Evolutionary conservation across 2,329 filamentous ascomycete species (phyloP).

Genomic region (Chalara sp.): DNA sequence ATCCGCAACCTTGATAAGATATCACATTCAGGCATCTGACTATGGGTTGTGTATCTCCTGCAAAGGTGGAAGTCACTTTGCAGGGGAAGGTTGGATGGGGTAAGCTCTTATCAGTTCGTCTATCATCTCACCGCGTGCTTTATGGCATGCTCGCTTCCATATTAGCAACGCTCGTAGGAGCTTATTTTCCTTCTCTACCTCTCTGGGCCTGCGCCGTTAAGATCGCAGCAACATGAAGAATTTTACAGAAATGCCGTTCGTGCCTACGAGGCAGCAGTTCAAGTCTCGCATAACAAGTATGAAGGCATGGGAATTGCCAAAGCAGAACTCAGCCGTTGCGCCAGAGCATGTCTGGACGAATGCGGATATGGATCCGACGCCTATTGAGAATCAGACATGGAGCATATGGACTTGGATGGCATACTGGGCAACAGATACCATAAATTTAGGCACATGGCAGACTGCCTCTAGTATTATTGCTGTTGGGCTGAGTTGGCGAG

Average conservation of each 20-base stretch:
- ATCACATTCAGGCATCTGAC: too few species aligned
- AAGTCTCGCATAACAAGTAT: constrained; percentile 34
- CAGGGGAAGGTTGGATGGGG: too few species aligned
- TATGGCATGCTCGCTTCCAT: too few species aligned
- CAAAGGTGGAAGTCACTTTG: too few species aligned
- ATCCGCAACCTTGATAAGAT: too few species aligned
- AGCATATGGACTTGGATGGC: constrained; percentile 32
- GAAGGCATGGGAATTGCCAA: constrained; percentile 40
- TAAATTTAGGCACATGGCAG: constrained; percentile 42
- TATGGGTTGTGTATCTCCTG: too few species aligned
- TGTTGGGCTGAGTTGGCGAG: constrained; percentile 47
- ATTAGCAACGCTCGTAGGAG: too few species aligned
- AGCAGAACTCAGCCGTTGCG: constrained; percentile 39
- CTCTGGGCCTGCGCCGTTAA: too few species aligned
- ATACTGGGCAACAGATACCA: constrained; percentile 34
- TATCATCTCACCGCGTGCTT: too few species aligned
- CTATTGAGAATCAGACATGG: constrained; percentile 25
- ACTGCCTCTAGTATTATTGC: constrained; percentile 41
- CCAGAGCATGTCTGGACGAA: constrained; percentile 38
- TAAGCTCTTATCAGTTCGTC: too few species aligned
- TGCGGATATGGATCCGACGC: constrained; percentile 27
- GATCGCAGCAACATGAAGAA: neutral
- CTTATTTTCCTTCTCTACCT: too few species aligned
- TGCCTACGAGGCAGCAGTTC: constrained; percentile 29
- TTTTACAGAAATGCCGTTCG: neutral